These are phyloP conservation scores for Postia placenta DNA, from an alignment of 768 basidiomycete species.

Conservation along the genomic window DNA sequence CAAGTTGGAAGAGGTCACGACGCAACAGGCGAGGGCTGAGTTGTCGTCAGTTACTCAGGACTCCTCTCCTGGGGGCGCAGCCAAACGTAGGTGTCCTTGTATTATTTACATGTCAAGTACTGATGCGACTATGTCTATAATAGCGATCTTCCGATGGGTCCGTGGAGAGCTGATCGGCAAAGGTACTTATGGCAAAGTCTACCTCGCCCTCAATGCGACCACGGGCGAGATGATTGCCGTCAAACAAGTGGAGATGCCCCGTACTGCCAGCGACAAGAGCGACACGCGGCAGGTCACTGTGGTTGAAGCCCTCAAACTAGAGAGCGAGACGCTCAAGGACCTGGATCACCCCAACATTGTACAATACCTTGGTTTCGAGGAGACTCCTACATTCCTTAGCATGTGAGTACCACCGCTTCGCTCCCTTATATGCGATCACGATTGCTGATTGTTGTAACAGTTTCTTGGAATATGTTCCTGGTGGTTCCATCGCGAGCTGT, in stretches of 20 bases:
- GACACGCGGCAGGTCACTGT: conserved; percentile 80
- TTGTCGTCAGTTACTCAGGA: conserved; percentile 32
- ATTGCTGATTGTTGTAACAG: conserved; percentile 35
- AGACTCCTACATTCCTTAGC: conserved; percentile 82
- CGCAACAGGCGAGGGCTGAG: conserved; percentile 52
- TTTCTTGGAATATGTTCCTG: conserved; percentile 98
- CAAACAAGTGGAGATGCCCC: conserved; percentile 96
- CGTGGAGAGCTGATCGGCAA: conserved; percentile 96
- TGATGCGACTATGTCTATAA: conserved; percentile 1
- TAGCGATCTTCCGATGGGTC: conserved; percentile 96
- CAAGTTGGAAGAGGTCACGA: conserved; percentile 87
- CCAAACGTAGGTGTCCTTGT: conserved; percentile 48
- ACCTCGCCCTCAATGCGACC: conserved; percentile 91
- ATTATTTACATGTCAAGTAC: conserved; percentile 5
- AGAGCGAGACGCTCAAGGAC: conserved; percentile 95
- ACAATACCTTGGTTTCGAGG: conserved; percentile 93
- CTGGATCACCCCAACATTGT: conserved; percentile 97
- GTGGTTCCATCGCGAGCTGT: conserved; percentile 90
- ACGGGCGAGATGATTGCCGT: conserved; percentile 99
- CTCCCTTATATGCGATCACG: conserved; percentile 1
- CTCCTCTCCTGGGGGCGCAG: conserved; percentile 19
- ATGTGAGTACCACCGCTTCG: conserved; percentile 54
- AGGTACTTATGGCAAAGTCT: conserved; percentile 95
- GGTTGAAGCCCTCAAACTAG: conserved; percentile 88
- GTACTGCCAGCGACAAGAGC: conserved; percentile 84